A percentile compares a stretch with the other conserved stretches of the same genome.
Conservation (phyloP, 1,139 yeast species). For the Candida tropicalis region DNA sequence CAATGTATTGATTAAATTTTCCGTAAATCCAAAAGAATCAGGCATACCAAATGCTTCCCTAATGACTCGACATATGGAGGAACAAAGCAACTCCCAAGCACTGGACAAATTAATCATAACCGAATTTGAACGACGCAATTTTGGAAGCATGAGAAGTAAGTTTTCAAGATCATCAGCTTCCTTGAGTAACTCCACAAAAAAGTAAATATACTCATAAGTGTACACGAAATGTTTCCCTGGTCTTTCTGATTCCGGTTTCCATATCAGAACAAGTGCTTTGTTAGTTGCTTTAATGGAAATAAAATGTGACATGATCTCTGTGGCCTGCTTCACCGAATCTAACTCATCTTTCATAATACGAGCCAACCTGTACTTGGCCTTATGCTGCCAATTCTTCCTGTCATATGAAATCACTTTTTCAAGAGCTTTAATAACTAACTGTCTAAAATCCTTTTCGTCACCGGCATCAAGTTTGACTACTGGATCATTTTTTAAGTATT, state of each 20-base stretch:
- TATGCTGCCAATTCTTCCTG: constrained; percentile 90
- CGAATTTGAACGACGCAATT: constrained; percentile 73
- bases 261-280: constrained; percentile 77
- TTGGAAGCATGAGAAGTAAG: constrained; percentile 63
- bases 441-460: constrained; percentile 23
- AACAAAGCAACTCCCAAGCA: constrained; percentile 66
- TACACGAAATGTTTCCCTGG: constrained; percentile 93
- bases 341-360: constrained; percentile 58
- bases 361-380: constrained; percentile 78
- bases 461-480: constrained; percentile 21
- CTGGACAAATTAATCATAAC: constrained; percentile 65
- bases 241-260: constrained; percentile 91
- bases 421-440: constrained; percentile 29
- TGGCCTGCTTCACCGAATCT: constrained; percentile 55
- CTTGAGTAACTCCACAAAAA: constrained; percentile 60
- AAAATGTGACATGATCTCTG: constrained; percentile 62
- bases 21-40: constrained; percentile 57
- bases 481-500: constrained; percentile 39
- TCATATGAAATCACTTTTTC: constrained; percentile 55
- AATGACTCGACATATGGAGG: constrained; percentile 50
- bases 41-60: constrained; percentile 49
- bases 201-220: constrained; percentile 68
- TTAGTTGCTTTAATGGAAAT: constrained; percentile 69
- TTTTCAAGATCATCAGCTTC: constrained; percentile 59
- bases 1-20: constrained; percentile 49